These are phyloP conservation scores for Phyllosticta citribraziliensis DNA, from an alignment of 2,329 filamentous ascomycete genomes.

Conservation along the genomic window DNA sequence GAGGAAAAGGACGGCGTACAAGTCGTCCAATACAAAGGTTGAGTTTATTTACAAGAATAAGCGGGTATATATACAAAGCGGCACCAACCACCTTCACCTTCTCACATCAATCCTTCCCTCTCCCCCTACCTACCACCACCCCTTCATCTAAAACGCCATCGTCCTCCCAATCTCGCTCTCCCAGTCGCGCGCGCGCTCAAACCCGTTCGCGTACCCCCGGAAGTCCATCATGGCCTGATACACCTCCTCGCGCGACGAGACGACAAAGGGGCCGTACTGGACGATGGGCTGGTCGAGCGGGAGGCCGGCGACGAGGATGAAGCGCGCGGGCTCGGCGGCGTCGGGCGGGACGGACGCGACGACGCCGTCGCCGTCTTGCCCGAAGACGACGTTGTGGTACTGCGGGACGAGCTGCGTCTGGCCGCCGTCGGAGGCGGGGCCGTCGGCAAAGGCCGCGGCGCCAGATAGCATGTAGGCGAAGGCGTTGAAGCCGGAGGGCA, in stretches of 20 bases:
- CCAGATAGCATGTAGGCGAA: constrained; percentile 83
- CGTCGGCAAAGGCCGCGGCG: constrained; percentile 52
- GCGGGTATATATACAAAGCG: too few species aligned
- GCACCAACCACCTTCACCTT: too few species aligned
- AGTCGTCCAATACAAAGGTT: too few species aligned
- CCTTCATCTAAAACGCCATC: constrained; percentile 37
- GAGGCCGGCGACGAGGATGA: constrained; percentile 67
- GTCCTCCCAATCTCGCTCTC: constrained; percentile 77
- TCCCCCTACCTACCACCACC: too few species aligned
- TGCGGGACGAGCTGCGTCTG: constrained; percentile 43
- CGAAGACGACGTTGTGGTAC: constrained; percentile 86
- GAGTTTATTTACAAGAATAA: too few species aligned
- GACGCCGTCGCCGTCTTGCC: constrained; percentile 66
- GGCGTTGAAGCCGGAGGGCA: constrained; percentile 78
- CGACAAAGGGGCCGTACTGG: constrained; percentile 31
- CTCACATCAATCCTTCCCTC: too few species aligned
- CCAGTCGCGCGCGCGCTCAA: constrained; percentile 43
- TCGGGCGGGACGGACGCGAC: constrained; percentile 58
- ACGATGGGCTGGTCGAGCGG: constrained; percentile 49
- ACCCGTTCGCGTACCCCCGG: constrained; percentile 23
- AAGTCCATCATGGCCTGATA: constrained; percentile 58
- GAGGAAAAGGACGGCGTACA: too few species aligned
- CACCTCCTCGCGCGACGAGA: constrained; percentile 74
- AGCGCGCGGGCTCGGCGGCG: constrained; percentile 48
- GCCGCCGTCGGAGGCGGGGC: constrained; percentile 24